Percentiles rank a stretch among this genome's conserved stretches.
phyloP scores from a whole-genome alignment of 2,329 filamentous ascomycete species.

The Phaeomoniella chlamydospora region DNA sequence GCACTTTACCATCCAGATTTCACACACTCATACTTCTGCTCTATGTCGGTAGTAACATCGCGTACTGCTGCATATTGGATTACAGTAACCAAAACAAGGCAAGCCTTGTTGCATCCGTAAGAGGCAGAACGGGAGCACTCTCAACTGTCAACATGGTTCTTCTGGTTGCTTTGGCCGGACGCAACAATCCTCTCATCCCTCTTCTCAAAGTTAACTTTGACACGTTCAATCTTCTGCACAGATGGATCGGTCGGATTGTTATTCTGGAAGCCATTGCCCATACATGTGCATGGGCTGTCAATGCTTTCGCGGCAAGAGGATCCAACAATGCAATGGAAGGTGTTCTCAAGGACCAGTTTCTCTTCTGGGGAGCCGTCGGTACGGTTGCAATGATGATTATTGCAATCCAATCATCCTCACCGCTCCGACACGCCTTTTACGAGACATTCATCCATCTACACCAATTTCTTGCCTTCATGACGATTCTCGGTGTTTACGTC shows the following conservation, averaged over 20 bases:
- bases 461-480: constrained; percentile 26
- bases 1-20: constrained; percentile 66
- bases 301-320: constrained; percentile 52
- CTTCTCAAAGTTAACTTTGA: constrained; percentile 83
- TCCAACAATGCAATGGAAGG: constrained; percentile 27
- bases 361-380: constrained; percentile 29
- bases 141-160: constrained; percentile 85
- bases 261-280: constrained; percentile 59
- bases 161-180: constrained; percentile 71
- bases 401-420: constrained; percentile 26
- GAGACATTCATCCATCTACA: constrained; percentile 33
- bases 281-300: constrained; percentile 62
- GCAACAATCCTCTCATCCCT: constrained; percentile 83
- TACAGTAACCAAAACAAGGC: constrained; percentile 25
- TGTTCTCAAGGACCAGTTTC: constrained; percentile 23
- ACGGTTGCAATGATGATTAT: constrained; percentile 24
- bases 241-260: constrained; percentile 67
- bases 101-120: constrained; percentile 63
- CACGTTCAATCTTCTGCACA: constrained; percentile 82
- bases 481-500: constrained; percentile 27
- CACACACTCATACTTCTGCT: constrained; percentile 54
- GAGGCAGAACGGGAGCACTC: constrained; percentile 72
- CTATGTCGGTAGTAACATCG: constrained; percentile 60
- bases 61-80: constrained; percentile 47
- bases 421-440: constrained; percentile 29